A percentile compares a stretch with the other conserved stretches of the same genome.
Evolutionary conservation across 1,284 basidiomycete species (phyloP).

Genomic region (Moesziomyces aphidis): DNA sequence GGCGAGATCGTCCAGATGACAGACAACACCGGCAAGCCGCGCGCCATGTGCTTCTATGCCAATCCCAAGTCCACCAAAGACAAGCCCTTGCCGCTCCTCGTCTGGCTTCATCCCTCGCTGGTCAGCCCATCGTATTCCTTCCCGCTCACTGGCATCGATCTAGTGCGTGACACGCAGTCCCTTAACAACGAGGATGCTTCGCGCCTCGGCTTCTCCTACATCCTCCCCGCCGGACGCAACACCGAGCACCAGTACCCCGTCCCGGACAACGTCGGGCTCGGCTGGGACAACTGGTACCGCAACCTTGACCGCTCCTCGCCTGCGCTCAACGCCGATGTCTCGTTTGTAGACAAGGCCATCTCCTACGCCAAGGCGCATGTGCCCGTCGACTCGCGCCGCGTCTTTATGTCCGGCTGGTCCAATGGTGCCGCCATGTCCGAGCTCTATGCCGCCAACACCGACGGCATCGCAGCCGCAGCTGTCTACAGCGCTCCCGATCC

Average conservation of each 20-base stretch:
- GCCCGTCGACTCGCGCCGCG: constrained; percentile 16
- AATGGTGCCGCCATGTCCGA: constrained; percentile 19
- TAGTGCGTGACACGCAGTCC: constrained; percentile 20
- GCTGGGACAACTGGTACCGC: constrained; percentile 45
- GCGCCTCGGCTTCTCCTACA: constrained; percentile 27
- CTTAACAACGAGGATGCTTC: constrained; percentile 20
- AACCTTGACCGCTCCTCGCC: constrained; percentile 35
- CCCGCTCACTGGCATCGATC: constrained; percentile 22
- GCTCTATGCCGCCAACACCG: constrained; percentile 24
- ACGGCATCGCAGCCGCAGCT: constrained; percentile 33
- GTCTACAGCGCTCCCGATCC: constrained; percentile 41
- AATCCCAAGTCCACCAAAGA: constrained; percentile 24
- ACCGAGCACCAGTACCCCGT: constrained; percentile 25
- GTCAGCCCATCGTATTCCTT: constrained; percentile 5
- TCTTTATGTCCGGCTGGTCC: constrained; percentile 28
- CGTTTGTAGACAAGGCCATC: constrained; percentile 31
- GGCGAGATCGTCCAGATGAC: constrained; percentile 19
- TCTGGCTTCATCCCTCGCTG: constrained; percentile 26
- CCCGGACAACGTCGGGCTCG: constrained; percentile 22
- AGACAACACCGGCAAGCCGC: constrained; percentile 14
- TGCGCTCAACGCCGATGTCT: constrained; percentile 26
- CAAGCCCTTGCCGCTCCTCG: constrained; percentile 28
- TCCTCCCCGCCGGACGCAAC: constrained; percentile 29
- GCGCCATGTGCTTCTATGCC: constrained; percentile 29
- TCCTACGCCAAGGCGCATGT: constrained; percentile 19